These are phyloP conservation scores for Corchorus olitorius DNA, from an alignment of 345 rosid species.

Conservation along the genomic window DNA sequence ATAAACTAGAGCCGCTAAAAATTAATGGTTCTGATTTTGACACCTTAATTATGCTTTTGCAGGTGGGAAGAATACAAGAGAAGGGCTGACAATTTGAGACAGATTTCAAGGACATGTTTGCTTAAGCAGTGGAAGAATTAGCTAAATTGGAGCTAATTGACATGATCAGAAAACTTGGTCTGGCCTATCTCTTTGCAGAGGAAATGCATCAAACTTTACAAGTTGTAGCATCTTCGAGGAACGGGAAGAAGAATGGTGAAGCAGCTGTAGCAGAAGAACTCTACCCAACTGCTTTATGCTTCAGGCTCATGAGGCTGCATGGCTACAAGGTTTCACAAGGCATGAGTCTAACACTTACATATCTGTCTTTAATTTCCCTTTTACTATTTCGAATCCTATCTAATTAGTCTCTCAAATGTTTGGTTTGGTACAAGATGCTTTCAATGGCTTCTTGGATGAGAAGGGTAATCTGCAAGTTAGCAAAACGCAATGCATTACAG, in stretches of 20 bases:
- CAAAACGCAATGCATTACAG: too few relatives aligned
- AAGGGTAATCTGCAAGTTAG: background rate
- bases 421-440: constrained; percentile 29
- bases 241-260: background rate
- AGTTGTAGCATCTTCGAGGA: constrained; percentile 6
- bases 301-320: constrained; percentile 49
- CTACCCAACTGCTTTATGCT: constrained; percentile 36
- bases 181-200: constrained; percentile 33
- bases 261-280: constrained; percentile 27
- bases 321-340: constrained; percentile 51
- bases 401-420: background rate
- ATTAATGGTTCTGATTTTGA: background rate
- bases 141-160: constrained; percentile 47
- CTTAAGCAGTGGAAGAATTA: constrained; percentile 22
- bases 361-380: background rate
- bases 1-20: background rate
- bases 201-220: constrained; percentile 38
- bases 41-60: background rate
- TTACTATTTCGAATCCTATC: background rate
- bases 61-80: constrained; percentile 32
- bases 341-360: background rate
- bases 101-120: constrained; percentile 29
- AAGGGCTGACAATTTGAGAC: constrained; percentile 23
- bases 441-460: constrained; percentile 33
- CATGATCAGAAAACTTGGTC: constrained; percentile 38